Evolutionary conservation across 108 stramenopile genomes (phyloP).

Genomic region (Cyclotella atomus): DNA sequence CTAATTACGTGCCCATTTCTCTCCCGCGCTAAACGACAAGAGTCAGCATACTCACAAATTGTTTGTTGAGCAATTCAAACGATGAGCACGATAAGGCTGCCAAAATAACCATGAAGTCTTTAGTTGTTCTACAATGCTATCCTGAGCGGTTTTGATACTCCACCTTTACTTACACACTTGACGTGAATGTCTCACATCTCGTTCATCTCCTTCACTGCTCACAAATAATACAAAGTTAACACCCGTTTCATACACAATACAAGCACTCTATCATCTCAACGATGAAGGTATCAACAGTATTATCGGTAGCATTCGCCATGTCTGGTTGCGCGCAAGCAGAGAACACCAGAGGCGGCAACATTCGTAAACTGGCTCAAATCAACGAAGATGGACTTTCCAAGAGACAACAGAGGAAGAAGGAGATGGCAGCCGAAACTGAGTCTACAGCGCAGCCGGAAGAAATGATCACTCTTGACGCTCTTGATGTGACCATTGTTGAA

Average conservation of each 20-base stretch:
- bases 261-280: neutral
- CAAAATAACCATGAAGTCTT: neutral
- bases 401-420: neutral
- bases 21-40: no score
- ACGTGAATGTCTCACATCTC: neutral
- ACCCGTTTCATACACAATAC: neutral
- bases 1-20: neutral
- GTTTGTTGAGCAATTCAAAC: neutral
- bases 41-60: no score
- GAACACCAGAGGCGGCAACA: neutral
- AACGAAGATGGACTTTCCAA: slow-evolving; percentile 3
- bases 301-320: neutral
- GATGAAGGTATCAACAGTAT: neutral
- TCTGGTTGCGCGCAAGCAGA: neutral
- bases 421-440: neutral
- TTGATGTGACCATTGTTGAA: no score
- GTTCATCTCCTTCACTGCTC: neutral
- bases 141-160: neutral
- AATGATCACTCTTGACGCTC: neutral
- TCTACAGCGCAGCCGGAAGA: neutral
- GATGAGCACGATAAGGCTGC: neutral
- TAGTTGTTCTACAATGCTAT: neutral
- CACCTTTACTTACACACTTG: neutral
- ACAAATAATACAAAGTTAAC: neutral
- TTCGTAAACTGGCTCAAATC: neutral